Conservation (phyloP, 176 grass and related monocot genomes). For the Phyllostachys edulis region DNA sequence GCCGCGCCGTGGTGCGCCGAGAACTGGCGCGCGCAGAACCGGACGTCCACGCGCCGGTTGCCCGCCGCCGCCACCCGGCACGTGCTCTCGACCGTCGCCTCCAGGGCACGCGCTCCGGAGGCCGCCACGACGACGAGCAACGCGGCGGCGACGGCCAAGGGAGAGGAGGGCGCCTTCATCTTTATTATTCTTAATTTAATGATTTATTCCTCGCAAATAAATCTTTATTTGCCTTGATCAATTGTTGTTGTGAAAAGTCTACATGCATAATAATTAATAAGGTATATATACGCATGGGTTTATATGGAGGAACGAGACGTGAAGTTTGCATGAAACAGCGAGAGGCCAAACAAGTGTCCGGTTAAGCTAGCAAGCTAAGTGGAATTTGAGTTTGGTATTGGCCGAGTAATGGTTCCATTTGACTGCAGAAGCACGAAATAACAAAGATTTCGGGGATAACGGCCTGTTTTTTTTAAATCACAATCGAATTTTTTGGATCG, state of each 20-base stretch:
- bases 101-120: background rate
- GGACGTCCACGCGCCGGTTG: slow-evolving; percentile 21
- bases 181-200: background rate
- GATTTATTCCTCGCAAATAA: background rate
- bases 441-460: background rate
- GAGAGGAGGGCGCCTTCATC: background rate
- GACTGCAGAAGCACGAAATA: background rate
- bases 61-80: slow-evolving; percentile 25
- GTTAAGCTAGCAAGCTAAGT: slow-evolving; percentile 17
- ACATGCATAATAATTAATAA: too few species aligned
- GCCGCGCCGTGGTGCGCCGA: slow-evolving; percentile 30
- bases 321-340: slow-evolving; percentile 22
- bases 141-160: background rate
- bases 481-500: too few species aligned
- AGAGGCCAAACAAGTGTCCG: slow-evolving; percentile 40
- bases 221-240: background rate
- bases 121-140: background rate
- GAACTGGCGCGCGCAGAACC: slow-evolving; percentile 39
- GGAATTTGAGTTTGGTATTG: background rate
- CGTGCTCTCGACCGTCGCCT: slow-evolving; percentile 49
- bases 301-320: background rate
- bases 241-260: background rate
- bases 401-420: slow-evolving; percentile 13
- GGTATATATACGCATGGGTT: background rate
- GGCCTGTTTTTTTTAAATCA: too few species aligned